A percentile compares a stretch with the other conserved stretches of the same genome.
Evolutionary conservation across 1,284 basidiomycete species (phyloP).

Genomic region (Cerrena zonata): DNA sequence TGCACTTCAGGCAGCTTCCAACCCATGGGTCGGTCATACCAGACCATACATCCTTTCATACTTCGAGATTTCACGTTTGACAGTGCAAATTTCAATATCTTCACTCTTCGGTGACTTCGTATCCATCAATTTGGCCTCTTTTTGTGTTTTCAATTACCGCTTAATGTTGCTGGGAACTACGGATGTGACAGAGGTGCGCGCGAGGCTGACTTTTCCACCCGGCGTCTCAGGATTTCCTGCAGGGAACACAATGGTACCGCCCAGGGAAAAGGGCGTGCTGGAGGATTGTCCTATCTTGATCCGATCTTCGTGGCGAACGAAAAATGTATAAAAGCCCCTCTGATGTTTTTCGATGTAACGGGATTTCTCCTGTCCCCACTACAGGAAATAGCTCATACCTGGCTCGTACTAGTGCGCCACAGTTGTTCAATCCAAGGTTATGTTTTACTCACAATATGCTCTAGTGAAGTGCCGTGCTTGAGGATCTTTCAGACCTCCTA

Average conservation of each 20-base stretch:
- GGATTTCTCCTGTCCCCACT: constrained; percentile 2
- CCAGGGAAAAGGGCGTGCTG: constrained; percentile 5
- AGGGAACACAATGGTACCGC: constrained; percentile 1
- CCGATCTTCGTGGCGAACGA: constrained; percentile 12
- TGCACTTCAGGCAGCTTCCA: too few species aligned
- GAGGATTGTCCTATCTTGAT: constrained; percentile 11
- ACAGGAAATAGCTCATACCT: background rate
- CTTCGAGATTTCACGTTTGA: too few species aligned
- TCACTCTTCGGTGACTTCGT: too few species aligned
- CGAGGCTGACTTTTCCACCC: background rate
- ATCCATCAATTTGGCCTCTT: too few species aligned
- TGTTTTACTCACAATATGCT: background rate
- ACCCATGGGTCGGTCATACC: too few species aligned
- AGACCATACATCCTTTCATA: too few species aligned
- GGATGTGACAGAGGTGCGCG: background rate
- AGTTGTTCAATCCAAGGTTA: background rate
- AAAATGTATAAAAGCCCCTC: constrained; percentile 6
- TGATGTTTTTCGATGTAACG: background rate
- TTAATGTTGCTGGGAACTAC: too few species aligned
- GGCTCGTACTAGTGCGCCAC: background rate
- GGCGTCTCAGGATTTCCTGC: background rate
- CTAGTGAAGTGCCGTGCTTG: background rate
- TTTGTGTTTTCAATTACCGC: too few species aligned
- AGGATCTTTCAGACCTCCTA: constrained; percentile 37
- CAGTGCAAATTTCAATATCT: too few species aligned